Evolutionary conservation across 306 rosid genomes (phyloP), one percentile per base, ranked within the genome.

Genomic region (Neltuma alba): DNA sequence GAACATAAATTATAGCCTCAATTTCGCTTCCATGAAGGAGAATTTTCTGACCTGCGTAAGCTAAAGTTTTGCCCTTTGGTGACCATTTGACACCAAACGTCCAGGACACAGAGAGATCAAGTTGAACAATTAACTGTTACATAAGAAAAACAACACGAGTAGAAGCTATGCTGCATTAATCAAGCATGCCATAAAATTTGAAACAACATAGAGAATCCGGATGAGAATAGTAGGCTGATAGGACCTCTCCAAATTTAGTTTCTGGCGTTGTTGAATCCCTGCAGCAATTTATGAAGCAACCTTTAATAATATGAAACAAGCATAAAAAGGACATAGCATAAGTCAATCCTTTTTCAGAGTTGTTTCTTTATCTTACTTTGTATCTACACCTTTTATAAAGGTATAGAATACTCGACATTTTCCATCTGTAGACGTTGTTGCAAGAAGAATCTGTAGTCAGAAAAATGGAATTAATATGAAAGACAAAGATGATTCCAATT

Each of bases 71-170:
- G 77, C 99, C 99, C 80, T 98, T 93, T 76, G 98, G 93, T 70
- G 99, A 95, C 99, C 99, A 95, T 88, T 85, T 95, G 82, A 93
- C 98, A 45, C 99, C 96, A 45, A 95, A 95, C 63, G 98, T 86
- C 99, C 99, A 95, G 73, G 96, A 88, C 66, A 81, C 85, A 9
- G 96, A 93, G 83, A 93, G 97, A 87, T 95, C 98, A 66, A 95
- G 98, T 91, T 95, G 96, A 82, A 90, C 84, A 75, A 95, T 90
- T 82, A 88, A 86, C 99, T 95, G 91, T 91, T 70, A 77, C 88
- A 80, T 77, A 62, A 83, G n/a, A 85, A 69, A 68, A 66, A 38
- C 73, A 79, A 60, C 34, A 76, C 74, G 42, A 76, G 81, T 44
- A 78, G 45, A 58, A 72, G 75, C 60, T 57, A 54, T 64, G 45